Conservation (phyloP, 257 asterid species). For the Vinca minor region DNA sequence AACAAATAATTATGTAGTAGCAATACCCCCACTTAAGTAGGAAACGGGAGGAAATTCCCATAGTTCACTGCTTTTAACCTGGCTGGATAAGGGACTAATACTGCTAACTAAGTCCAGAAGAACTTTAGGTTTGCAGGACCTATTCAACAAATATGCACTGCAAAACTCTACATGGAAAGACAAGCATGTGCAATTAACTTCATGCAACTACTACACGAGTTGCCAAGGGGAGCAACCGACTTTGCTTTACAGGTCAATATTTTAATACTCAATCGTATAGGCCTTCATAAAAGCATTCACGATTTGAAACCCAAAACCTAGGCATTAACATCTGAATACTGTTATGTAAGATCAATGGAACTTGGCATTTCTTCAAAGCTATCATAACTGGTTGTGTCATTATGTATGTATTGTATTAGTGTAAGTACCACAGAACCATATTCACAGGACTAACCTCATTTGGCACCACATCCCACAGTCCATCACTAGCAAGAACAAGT, state of each 20-base stretch:
- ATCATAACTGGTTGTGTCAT: not conserved
- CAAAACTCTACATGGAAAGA: not conserved
- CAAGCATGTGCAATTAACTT: not conserved
- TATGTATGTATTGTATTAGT: not conserved
- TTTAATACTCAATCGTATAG: not conserved
- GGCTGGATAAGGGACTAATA: not conserved
- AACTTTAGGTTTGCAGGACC: not conserved
- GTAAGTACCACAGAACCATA: not conserved
- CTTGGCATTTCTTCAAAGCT: not conserved
- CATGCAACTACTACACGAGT: not conserved
- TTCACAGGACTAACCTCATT: conserved; percentile 50
- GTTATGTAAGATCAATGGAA: not conserved
- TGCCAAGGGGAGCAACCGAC: not conserved
- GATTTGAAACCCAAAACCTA: not conserved
- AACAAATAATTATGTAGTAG: not conserved
- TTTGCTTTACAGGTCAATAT: not conserved
- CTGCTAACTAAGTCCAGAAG: not conserved
- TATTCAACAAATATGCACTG: too few relatives aligned
- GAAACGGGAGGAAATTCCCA: not conserved
- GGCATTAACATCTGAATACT: not conserved
- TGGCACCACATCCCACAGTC: conserved; percentile 95
- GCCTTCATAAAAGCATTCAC: not conserved
- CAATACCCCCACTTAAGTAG: not conserved
- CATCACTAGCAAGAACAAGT: conserved; percentile 93
- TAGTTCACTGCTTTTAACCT: not conserved